phyloP scores from a whole-genome alignment of 1,139 yeast genomes.

The Lodderomyces theae region DNA sequence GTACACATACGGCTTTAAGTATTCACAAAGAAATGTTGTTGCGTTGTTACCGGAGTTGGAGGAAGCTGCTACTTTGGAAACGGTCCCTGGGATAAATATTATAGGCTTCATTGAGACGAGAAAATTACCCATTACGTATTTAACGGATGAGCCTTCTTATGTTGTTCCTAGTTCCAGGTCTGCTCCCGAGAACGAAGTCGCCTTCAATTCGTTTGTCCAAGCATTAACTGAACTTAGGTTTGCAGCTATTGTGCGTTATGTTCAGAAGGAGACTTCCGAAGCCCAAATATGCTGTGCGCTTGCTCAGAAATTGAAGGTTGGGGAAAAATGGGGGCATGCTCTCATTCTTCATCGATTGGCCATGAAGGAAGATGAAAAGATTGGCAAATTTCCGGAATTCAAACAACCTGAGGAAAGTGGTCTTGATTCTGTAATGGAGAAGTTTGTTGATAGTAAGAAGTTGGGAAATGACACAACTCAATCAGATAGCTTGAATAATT shows the following conservation, averaged over 20 bases:
- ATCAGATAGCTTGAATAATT: slow-evolving; percentile 9
- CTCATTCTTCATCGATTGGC: slow-evolving; percentile 56
- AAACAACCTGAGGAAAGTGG: slow-evolving; percentile 3
- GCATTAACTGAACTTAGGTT: slow-evolving; percentile 48
- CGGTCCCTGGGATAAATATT: slow-evolving; percentile 56
- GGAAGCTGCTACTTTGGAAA: slow-evolving; percentile 39
- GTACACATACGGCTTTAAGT: slow-evolving; percentile 51
- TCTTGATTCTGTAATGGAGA: slow-evolving; percentile 13
- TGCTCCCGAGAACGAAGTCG: slow-evolving; percentile 33
- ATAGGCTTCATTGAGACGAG: slow-evolving; percentile 53
- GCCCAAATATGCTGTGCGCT: slow-evolving; percentile 55
- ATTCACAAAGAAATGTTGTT: slow-evolving; percentile 54
- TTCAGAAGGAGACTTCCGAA: slow-evolving; percentile 45
- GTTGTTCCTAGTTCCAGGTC: slow-evolving; percentile 48
- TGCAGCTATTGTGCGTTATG: slow-evolving; percentile 64
- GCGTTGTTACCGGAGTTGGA: slow-evolving; percentile 40
- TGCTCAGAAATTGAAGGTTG: slow-evolving; percentile 39
- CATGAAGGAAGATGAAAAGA: slow-evolving; percentile 72
- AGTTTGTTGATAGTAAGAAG: slow-evolving; percentile 12
- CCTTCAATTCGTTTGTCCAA: slow-evolving; percentile 54
- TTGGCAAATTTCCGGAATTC: slow-evolving; percentile 58
- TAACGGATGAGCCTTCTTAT: slow-evolving; percentile 57
- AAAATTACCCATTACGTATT: slow-evolving; percentile 55
- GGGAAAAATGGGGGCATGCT: slow-evolving; percentile 15
- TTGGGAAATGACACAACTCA: slow-evolving; percentile 10